Evolutionary conservation across 345 rosid species (phyloP), one percentile per base, ranked within the genome.

Genomic region (Pugionium cornutum): DNA sequence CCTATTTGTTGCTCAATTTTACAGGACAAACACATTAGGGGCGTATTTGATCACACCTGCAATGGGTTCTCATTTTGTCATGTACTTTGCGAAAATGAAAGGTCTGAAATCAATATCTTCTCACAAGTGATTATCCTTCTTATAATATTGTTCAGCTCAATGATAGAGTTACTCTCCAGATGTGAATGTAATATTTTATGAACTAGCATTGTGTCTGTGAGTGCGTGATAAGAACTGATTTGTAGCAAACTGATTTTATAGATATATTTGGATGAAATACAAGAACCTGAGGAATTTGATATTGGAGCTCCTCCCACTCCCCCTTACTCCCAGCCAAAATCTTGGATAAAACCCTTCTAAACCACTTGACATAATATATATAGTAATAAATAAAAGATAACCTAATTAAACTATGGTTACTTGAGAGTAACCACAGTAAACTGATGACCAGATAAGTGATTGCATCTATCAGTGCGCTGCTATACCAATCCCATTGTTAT

Each of bases 11-110:
- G 1, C 47, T 58, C 50, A 75, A 33, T 75, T 69, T 81, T 40
- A 55, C 79, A 94, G 96, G 99, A 80, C 53, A 37, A 85, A 86
- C 69, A 79, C 99, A 49, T 54, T 88, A 74, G 99, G 89, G 10
- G 96, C 97, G 7, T 89, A 83, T 70, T 65, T 94, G 72, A 74
- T 94, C 72, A 86, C 99, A 2, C 96, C 99, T 0, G 91, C 88
- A 37, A 84, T 82, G 81, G 99, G 95, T 46, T 83, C 99, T 42
- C 96, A 94, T 76, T 94, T 94, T 64, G 92, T 79, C 69, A 89
- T 94, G 97, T 86, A 82, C 82, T 74, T 90, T 9, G 95, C 95
- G 11, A 89, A 83, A 76, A 89, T 88, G 92, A 80, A 83, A 88
- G 99, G 97, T 89, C 25, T 59, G 80, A 10, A 75, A 2, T 4